Base-by-base conservation (phyloP, 2,329 filamentous ascomycete species). In the Xylaria hypoxylon region DNA sequence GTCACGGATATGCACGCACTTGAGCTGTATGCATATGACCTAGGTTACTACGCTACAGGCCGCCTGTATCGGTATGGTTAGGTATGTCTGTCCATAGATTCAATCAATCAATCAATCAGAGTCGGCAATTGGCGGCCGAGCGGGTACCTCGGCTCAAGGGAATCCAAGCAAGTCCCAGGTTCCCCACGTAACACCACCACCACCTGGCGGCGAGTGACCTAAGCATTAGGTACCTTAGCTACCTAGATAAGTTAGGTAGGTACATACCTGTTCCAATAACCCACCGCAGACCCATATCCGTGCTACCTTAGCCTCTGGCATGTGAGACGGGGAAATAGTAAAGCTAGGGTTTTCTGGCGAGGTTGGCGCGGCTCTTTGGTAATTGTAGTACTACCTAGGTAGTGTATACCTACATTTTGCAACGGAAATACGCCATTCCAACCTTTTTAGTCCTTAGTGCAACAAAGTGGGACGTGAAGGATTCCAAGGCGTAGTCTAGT, bases 61-160 rank as follows among this genome's bases (percentile, higher is more conserved):
- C 35, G 35, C 35, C 35, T 38, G 35, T 38, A 38, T 38, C 35
- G 35, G 35, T 38, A 10, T 15, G 2, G 8, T 5, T 38, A 10
- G 13, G 1, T 2, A 15, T 38, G 2, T 13, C 33, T 11, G 11
- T 13, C 33, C 1, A 35, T 13, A n/a, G 28, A 31, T 47, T 26
- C 33, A 28, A 42, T 26, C 15, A 28, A 7, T 40, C 15, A 45
- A 31, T 38, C 26, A 17, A 31, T 50, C 35, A 28, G 10, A 33
- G 48, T 51, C 64, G 68, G 64, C 58, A 67, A 69, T 64, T 59
- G 56, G 65, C 65, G 61, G 68, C 61, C 56, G 65, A 59, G 55
- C 62, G 58, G 42, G 42, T 65, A 62, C 65, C 65, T 68, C 65
- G 65, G 65, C 62, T 65, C 45, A 57, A 58, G 28, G 44, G 56